Percentiles rank a stretch among this genome's conserved stretches.
phyloP scores from a whole-genome alignment of 2,329 filamentous ascomycete species.

The Fusarium subtropicale region DNA sequence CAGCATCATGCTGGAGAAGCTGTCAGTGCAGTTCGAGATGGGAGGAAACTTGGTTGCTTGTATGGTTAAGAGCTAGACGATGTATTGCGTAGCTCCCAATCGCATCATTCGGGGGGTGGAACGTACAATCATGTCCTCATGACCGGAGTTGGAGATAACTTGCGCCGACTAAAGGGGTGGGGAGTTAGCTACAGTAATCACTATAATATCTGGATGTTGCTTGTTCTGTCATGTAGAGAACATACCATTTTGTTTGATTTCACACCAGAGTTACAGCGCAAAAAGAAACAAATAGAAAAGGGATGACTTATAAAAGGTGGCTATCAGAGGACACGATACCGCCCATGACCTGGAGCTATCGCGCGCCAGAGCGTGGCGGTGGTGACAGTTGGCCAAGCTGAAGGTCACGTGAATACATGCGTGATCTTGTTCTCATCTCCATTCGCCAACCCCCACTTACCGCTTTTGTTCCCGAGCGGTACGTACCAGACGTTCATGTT shows the following conservation, averaged over 20 bases:
- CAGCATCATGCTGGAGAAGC: conserved; percentile 84
- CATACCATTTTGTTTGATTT: conserved; percentile 45
- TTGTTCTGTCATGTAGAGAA: background rate
- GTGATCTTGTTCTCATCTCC: conserved; percentile 21
- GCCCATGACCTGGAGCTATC: conserved; percentile 45
- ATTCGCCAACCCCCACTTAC: conserved; percentile 38
- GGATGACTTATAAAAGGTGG: conserved; percentile 36
- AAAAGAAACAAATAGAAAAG: conserved; percentile 25
- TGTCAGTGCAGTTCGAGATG: conserved; percentile 37
- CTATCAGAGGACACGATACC: conserved; percentile 48
- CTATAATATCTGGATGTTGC: background rate
- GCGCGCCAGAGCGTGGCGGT: conserved; percentile 38
- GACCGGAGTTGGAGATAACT: conserved; percentile 64
- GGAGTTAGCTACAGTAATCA: conserved; percentile 45
- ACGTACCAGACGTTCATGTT: conserved; percentile 32
- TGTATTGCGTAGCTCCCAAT: conserved; percentile 15
- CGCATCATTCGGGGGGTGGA: conserved; percentile 15
- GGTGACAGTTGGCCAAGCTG: conserved; percentile 47
- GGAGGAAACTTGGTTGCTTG: background rate
- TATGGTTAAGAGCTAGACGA: conserved; percentile 5
- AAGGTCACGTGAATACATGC: conserved; percentile 38
- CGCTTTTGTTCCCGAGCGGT: conserved; percentile 31
- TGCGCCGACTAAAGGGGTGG: conserved; percentile 54
- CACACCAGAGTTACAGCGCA: conserved; percentile 30
- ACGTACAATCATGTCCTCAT: conserved; percentile 99